These are phyloP conservation scores for Septoria petroselini DNA, from an alignment of 2,329 filamentous ascomycete species.

Conservation along the genomic window DNA sequence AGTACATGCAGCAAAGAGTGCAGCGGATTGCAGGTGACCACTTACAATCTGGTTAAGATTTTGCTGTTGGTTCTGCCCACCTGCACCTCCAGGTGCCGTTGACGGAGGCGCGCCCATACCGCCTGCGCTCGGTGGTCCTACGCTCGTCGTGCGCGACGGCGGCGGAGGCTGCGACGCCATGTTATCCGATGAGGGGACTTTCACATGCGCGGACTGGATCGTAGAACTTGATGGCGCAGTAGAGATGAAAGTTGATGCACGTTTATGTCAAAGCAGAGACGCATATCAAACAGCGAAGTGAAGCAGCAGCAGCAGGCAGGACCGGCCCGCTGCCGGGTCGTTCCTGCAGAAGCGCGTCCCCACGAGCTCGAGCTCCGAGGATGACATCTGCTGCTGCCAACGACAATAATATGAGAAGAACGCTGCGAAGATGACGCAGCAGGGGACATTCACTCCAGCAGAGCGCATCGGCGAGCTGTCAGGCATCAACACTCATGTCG, in stretches of 20 bases:
- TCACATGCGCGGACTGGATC: slow-evolving; percentile 16
- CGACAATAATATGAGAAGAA: neutral
- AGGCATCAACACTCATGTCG: slow-evolving; percentile 65
- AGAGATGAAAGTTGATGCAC: slow-evolving; percentile 4
- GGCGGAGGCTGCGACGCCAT: slow-evolving; percentile 40
- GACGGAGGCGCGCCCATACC: slow-evolving; percentile 46
- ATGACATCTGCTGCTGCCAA: neutral
- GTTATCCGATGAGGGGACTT: slow-evolving; percentile 11
- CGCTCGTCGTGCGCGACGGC: slow-evolving; percentile 38
- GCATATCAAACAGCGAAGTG: slow-evolving; percentile 3
- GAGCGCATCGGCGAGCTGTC: slow-evolving; percentile 79
- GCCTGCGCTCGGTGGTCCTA: slow-evolving; percentile 37
- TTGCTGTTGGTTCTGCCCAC: slow-evolving; percentile 66
- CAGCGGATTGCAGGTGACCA: slow-evolving; percentile 22
- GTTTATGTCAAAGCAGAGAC: neutral
- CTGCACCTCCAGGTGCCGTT: slow-evolving; percentile 43
- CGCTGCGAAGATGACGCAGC: slow-evolving; percentile 14
- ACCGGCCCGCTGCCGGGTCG: neutral
- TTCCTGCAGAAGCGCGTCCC: slow-evolving; percentile 5
- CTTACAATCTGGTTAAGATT: slow-evolving; percentile 96
- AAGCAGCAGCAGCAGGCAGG: neutral
- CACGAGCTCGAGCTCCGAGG: neutral
- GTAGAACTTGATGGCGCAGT: neutral
- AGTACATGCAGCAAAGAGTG: neutral
- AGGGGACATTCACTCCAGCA: slow-evolving; percentile 56